phyloP scores from a whole-genome alignment of 495 filamentous ascomycete species.

The Hypoxylon lenormandii region DNA sequence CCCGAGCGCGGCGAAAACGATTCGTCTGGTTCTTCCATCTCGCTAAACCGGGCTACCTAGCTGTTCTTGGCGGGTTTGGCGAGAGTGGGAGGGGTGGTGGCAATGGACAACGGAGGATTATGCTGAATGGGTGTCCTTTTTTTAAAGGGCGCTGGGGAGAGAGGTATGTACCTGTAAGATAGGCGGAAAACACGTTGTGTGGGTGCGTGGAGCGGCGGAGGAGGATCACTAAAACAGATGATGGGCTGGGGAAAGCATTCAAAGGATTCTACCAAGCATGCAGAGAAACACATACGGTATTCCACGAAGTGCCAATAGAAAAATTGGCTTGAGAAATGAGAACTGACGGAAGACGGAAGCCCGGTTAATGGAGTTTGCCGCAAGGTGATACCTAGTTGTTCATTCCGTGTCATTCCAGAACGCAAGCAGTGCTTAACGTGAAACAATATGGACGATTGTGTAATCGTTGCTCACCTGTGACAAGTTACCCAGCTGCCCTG shows the following conservation, averaged over 20 bases:
- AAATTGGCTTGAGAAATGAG: slow-evolving; percentile 12
- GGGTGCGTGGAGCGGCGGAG: slow-evolving; percentile 35
- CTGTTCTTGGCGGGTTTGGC: slow-evolving; percentile 31
- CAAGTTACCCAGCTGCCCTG: slow-evolving; percentile 16
- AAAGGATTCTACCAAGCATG: slow-evolving; percentile 33
- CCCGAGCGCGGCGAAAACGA: slow-evolving; percentile 22
- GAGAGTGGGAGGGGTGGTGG: slow-evolving; percentile 24
- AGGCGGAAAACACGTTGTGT: slow-evolving; percentile 14
- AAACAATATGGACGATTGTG: slow-evolving; percentile 7
- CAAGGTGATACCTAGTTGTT: neutral
- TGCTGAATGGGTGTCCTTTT: too few species aligned
- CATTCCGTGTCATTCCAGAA: neutral
- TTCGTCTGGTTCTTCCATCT: slow-evolving; percentile 24
- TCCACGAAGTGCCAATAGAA: slow-evolving; percentile 1
- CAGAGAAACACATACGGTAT: slow-evolving; percentile 4
- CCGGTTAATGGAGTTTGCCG: neutral
- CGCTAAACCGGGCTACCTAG: slow-evolving; percentile 11
- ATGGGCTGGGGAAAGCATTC: slow-evolving; percentile 6
- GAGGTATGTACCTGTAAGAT: neutral
- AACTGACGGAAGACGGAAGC: slow-evolving; percentile 2
- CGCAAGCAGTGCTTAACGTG: slow-evolving; percentile 6
- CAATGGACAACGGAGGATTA: slow-evolving; percentile 5
- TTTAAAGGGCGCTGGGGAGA: neutral
- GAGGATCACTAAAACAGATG: slow-evolving; percentile 35
- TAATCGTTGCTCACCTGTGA: neutral